A percentile compares a stretch with the other conserved stretches of the same genome.
Conservation (phyloP, 768 basidiomycete species). For the Dioszegia hungarica region DNA sequence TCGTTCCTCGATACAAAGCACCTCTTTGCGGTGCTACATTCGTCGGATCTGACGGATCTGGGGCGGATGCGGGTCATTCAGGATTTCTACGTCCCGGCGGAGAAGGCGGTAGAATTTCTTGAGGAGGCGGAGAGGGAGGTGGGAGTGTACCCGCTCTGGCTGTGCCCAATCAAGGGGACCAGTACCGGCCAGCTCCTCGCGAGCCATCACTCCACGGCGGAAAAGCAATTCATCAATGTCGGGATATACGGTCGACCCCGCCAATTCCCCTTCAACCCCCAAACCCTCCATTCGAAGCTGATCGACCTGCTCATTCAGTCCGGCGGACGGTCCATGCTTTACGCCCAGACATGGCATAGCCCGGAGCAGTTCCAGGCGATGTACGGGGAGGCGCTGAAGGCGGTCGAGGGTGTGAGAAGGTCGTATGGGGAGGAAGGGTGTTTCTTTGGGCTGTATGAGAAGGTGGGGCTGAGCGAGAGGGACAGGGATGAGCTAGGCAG, state of each 20-base stretch:
- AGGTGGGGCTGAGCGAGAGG: constrained; percentile 6
- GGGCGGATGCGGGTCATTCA: constrained; percentile 20
- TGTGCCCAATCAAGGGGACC: constrained; percentile 12
- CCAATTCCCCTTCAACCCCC: constrained; percentile 12
- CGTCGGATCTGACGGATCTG: constrained; percentile 9
- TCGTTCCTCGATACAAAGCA: constrained; percentile 17
- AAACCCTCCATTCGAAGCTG: background rate
- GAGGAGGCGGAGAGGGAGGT: constrained; percentile 4
- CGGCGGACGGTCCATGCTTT: constrained; percentile 16
- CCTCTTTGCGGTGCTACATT: constrained; percentile 15
- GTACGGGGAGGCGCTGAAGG: constrained; percentile 5
- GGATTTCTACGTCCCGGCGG: constrained; percentile 12
- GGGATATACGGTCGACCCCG: constrained; percentile 23
- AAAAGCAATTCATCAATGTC: constrained; percentile 14
- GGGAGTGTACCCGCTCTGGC: constrained; percentile 18
- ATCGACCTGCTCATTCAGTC: constrained; percentile 6
- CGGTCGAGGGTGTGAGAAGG: constrained; percentile 1
- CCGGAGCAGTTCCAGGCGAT: constrained; percentile 10
- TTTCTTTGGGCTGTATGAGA: constrained; percentile 16
- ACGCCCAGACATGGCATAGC: constrained; percentile 19
- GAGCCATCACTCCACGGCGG: background rate
- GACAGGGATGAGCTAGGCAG: constrained; percentile 9
- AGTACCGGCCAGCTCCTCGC: constrained; percentile 7
- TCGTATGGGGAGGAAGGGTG: constrained; percentile 1
- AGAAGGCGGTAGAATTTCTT: constrained; percentile 3